phyloP scores from a whole-genome alignment of 2,329 filamentous ascomycete genomes.

The Alternaria brassicicola region DNA sequence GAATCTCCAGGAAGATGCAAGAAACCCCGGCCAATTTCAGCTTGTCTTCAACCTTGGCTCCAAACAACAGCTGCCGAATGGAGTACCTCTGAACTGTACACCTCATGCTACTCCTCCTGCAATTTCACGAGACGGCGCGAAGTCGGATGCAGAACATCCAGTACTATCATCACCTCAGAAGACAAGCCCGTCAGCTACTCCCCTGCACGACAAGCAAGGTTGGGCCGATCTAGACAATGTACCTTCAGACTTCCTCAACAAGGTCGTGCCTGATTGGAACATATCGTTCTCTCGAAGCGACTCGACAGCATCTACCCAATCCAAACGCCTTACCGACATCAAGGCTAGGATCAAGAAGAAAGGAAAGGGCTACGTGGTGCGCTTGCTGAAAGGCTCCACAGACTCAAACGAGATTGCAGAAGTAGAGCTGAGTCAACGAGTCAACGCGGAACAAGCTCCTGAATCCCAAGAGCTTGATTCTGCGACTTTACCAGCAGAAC shows the following conservation, averaged over 20 bases:
- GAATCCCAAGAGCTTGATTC: conserved; percentile 30
- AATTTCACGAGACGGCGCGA: conserved; percentile 22
- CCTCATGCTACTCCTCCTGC: conserved; percentile 18
- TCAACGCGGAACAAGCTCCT: background rate
- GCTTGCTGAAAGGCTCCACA: conserved; percentile 36
- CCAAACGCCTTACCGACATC: conserved; percentile 36
- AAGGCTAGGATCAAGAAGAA: conserved; percentile 44
- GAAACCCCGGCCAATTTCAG: conserved; percentile 40
- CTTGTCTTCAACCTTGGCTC: conserved; percentile 38
- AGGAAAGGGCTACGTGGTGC: conserved; percentile 41
- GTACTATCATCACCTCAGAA: conserved; percentile 27
- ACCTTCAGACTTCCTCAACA: conserved; percentile 37
- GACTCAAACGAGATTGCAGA: conserved; percentile 37
- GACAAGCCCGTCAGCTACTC: conserved; percentile 34
- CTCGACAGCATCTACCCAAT: conserved; percentile 34
- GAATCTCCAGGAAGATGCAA: conserved; percentile 39
- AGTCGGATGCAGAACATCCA: conserved; percentile 22
- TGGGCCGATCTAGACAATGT: conserved; percentile 40
- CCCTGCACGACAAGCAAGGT: conserved; percentile 31
- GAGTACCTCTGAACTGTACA: conserved; percentile 9
- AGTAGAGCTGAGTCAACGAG: conserved; percentile 29
- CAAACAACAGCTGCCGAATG: conserved; percentile 14
- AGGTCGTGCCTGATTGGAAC: conserved; percentile 41
- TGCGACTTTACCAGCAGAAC: conserved; percentile 17
- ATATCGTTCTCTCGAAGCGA: conserved; percentile 35